A percentile compares a stretch with the other conserved stretches of the same genome.
These are phyloP conservation scores for Scheffersomyces insectosa DNA, from an alignment of 1,139 yeast species.

Conservation along the genomic window DNA sequence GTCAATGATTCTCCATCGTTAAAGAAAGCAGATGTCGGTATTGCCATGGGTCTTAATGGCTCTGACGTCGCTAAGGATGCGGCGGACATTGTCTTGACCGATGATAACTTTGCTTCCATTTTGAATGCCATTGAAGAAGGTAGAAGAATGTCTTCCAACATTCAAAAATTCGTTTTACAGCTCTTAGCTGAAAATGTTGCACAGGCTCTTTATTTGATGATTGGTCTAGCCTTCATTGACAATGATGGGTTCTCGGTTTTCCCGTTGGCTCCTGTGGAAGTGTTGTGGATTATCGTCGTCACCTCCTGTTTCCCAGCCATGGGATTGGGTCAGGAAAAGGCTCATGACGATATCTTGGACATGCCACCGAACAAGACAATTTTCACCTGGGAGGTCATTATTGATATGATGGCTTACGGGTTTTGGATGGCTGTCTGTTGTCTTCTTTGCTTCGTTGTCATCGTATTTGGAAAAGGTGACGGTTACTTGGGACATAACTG, in stretches of 20 bases:
- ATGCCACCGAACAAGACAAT: slow-evolving; percentile 31
- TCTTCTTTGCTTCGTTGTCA: slow-evolving; percentile 29
- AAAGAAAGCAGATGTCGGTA: slow-evolving; percentile 41
- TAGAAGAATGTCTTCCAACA: slow-evolving; percentile 47
- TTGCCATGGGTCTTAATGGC: slow-evolving; percentile 47
- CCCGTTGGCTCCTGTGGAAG: slow-evolving; percentile 39
- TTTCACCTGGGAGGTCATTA: slow-evolving; percentile 33
- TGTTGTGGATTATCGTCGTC: slow-evolving; percentile 38
- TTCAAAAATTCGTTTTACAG: slow-evolving; percentile 50
- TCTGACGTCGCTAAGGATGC: slow-evolving; percentile 64
- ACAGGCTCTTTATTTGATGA: slow-evolving; percentile 42
- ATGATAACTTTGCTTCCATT: slow-evolving; percentile 53
- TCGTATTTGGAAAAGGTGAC: slow-evolving; percentile 32
- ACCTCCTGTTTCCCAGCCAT: slow-evolving; percentile 43
- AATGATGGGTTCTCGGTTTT: slow-evolving; percentile 32
- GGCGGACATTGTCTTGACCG: slow-evolving; percentile 54
- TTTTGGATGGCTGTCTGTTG: slow-evolving; percentile 38
- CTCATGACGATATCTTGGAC: slow-evolving; percentile 30
- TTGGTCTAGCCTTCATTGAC: slow-evolving; percentile 37
- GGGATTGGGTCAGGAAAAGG: slow-evolving; percentile 40
- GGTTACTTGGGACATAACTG: slow-evolving; percentile 34
- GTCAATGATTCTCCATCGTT: slow-evolving; percentile 42
- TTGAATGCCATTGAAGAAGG: slow-evolving; percentile 55
- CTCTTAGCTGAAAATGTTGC: slow-evolving; percentile 52
- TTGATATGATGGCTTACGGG: slow-evolving; percentile 37